These are phyloP conservation scores for Aspergillus oerlinghausenensis DNA, from an alignment of 2,329 filamentous ascomycete species.

Conservation along the genomic window DNA sequence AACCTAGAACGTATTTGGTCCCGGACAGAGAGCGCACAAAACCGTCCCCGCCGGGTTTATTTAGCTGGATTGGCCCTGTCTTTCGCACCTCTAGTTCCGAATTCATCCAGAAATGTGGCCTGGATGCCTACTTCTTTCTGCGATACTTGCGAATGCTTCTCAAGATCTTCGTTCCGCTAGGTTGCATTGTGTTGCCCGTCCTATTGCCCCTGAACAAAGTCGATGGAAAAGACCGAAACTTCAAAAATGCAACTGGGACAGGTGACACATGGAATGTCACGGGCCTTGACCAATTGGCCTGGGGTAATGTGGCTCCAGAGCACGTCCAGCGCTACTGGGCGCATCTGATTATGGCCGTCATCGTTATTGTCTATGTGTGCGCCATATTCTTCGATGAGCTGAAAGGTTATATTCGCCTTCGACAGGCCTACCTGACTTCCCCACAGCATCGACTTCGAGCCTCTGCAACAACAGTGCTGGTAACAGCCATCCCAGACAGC, in stretches of 20 bases:
- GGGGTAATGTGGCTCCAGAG: constrained; percentile 71
- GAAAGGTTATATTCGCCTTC: constrained; percentile 81
- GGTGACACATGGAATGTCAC: constrained; percentile 47
- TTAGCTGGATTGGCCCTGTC: constrained; percentile 51
- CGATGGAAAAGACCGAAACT: constrained; percentile 61
- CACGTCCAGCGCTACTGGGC: constrained; percentile 73
- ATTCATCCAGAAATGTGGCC: constrained; percentile 88
- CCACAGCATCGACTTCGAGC: constrained; percentile 90
- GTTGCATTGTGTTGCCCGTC: constrained; percentile 73
- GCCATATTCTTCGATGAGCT: constrained; percentile 83
- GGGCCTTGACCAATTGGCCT: constrained; percentile 78
- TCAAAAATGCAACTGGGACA: constrained; percentile 36
- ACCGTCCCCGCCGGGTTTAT: constrained; percentile 59
- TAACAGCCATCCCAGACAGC: constrained; percentile 82
- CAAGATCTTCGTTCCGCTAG: constrained; percentile 85
- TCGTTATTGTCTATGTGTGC: constrained; percentile 78
- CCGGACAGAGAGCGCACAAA: constrained; percentile 77
- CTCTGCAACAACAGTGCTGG: constrained; percentile 90
- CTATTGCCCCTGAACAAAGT: constrained; percentile 79
- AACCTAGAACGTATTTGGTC: constrained; percentile 80
- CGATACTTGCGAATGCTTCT: constrained; percentile 82
- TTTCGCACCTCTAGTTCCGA: constrained; percentile 72
- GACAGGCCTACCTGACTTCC: constrained; percentile 90
- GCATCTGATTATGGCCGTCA: constrained; percentile 73
- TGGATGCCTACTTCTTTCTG: constrained; percentile 96